These are phyloP conservation scores for Priceomyces melissophilus DNA, from an alignment of 805 yeast genomes.

Conservation along the genomic window DNA sequence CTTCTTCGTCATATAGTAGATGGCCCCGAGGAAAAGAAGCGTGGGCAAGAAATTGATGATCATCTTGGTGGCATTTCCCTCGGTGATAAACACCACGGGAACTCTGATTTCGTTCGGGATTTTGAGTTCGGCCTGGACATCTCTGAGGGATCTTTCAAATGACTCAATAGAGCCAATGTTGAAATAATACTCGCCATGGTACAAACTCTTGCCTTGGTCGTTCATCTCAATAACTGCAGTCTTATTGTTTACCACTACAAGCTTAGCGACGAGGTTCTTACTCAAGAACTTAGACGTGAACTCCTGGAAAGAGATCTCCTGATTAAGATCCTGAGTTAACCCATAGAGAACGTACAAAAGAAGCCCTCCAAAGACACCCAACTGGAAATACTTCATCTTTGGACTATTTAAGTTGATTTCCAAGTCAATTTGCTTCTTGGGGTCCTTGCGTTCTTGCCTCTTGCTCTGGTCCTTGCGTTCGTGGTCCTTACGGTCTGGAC, in stretches of 20 bases:
- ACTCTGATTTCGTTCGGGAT: slow-evolving; percentile 62
- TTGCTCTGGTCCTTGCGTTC: slow-evolving; percentile 12
- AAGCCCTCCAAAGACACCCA: slow-evolving; percentile 30
- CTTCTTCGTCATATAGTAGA: slow-evolving; percentile 74
- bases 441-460: too few relatives aligned
- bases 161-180: slow-evolving; percentile 85
- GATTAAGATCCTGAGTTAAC: slow-evolving; percentile 16
- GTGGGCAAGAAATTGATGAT: slow-evolving; percentile 85
- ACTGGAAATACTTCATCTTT: slow-evolving; percentile 24
- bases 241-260: slow-evolving; percentile 73
- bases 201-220: slow-evolving; percentile 55
- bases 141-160: slow-evolving; percentile 76
- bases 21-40: slow-evolving; percentile 78
- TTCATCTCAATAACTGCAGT: slow-evolving; percentile 70
- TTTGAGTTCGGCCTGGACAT: slow-evolving; percentile 67
- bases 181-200: slow-evolving; percentile 45
- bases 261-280: slow-evolving; percentile 69
- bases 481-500: slow-evolving; percentile 6
- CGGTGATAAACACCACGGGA: slow-evolving; percentile 77
- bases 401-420: slow-evolving; percentile 23
- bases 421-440: slow-evolving; percentile 16
- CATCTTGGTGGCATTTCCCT: slow-evolving; percentile 62
- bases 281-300: slow-evolving; percentile 73
- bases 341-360: slow-evolving; percentile 19
- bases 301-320: slow-evolving; percentile 87